phyloP scores from a whole-genome alignment of 2,329 filamentous ascomycete genomes.

The Fusarium mexicanum region DNA sequence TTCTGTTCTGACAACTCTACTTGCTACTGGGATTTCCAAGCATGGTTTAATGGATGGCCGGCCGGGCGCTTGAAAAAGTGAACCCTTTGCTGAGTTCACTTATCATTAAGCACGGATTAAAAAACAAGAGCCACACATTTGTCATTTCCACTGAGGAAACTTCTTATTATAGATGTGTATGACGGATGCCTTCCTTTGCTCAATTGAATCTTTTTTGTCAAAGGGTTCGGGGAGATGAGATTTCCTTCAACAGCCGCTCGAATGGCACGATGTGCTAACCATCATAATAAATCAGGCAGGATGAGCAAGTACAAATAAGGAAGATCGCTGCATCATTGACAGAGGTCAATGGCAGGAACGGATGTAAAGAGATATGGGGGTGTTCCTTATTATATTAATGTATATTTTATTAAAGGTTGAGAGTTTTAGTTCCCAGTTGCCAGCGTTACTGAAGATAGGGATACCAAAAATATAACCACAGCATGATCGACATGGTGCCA shows the following conservation, averaged over 20 bases:
- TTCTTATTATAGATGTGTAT: neutral
- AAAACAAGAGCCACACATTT: neutral
- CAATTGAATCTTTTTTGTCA: neutral
- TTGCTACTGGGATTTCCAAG: neutral
- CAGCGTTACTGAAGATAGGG: neutral
- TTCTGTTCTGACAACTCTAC: neutral
- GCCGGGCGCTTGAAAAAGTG: neutral
- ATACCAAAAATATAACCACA: neutral
- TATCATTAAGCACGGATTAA: neutral
- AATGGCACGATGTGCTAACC: neutral
- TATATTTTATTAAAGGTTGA: neutral
- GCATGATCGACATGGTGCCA: neutral
- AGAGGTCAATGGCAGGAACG: neutral
- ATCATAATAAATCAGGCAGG: neutral
- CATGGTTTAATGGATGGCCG: neutral
- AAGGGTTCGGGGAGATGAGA: neutral
- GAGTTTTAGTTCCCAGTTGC: too few relatives aligned
- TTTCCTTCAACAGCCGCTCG: neutral
- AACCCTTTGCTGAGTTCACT: neutral
- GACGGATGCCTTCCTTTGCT: neutral
- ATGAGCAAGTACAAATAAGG: neutral
- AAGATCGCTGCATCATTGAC: neutral
- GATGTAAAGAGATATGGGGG: neutral
- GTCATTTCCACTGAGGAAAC: neutral
- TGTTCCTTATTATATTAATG: neutral